A percentile compares a stretch with the other conserved stretches of the same genome.
phyloP scores from a whole-genome alignment of 202 grass and related monocot genomes.

The Sporobolus alterniflorus region DNA sequence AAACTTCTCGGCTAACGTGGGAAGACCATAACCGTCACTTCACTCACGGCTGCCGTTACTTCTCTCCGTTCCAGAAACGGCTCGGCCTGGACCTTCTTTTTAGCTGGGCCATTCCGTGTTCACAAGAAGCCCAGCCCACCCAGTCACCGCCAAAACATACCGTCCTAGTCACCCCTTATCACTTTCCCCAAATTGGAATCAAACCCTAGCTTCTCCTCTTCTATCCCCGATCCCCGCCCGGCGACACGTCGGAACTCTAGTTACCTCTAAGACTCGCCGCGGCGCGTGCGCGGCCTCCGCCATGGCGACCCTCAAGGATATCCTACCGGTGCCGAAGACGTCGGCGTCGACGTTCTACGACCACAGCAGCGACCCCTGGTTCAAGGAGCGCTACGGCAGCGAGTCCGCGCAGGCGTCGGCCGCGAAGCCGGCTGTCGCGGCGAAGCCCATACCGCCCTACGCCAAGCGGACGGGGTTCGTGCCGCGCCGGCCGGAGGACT shows the following conservation, averaged over 20 bases:
- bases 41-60: too few relatives aligned
- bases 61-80: too few relatives aligned
- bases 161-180: not conserved
- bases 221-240: constrained; percentile 30
- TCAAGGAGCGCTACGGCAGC: constrained; percentile 89
- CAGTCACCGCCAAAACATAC: not conserved
- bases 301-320: constrained; percentile 84
- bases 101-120: not conserved
- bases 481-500: constrained; percentile 79
- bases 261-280: constrained; percentile 11
- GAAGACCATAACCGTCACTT: too few relatives aligned
- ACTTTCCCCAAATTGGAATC: constrained; percentile 35
- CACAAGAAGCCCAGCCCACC: not conserved
- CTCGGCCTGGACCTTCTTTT: not conserved
- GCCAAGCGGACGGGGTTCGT: constrained; percentile 81
- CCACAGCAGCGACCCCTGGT: constrained; percentile 94
- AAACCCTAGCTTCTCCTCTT: constrained; percentile 51
- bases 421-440: constrained; percentile 24
- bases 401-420: constrained; percentile 32
- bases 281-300: not conserved
- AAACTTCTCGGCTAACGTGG: too few relatives aligned
- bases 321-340: constrained; percentile 71
- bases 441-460: constrained; percentile 57
- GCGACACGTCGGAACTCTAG: constrained; percentile 46
- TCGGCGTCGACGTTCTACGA: constrained; percentile 69